Conservation (phyloP, 306 rosid genomes). For the Gynostemma pentaphyllum region DNA sequence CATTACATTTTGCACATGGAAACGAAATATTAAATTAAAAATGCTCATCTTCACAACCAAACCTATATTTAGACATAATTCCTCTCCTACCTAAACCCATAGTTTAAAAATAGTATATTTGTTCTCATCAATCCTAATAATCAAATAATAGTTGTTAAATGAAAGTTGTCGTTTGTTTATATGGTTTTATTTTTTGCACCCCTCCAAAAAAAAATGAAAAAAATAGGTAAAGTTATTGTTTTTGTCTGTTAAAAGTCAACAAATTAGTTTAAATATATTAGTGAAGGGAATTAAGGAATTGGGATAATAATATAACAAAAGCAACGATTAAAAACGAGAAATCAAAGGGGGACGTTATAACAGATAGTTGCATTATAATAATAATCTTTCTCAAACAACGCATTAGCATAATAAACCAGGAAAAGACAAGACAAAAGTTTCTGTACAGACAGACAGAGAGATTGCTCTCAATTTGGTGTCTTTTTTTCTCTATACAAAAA, state of each 20-base stretch:
- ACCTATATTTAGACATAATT: too few relatives aligned
- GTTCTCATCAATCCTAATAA: too few relatives aligned
- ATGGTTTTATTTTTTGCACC: too few relatives aligned
- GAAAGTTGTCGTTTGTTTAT: too few relatives aligned
- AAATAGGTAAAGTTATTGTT: too few relatives aligned
- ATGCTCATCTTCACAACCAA: too few relatives aligned
- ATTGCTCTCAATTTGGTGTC: neutral
- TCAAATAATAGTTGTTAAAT: too few relatives aligned
- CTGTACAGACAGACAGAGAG: neutral
- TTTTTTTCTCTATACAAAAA: neutral
- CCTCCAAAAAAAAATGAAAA: too few relatives aligned
- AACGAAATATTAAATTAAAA: neutral
- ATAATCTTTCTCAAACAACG: constrained; percentile 4
- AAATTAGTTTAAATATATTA: neutral
- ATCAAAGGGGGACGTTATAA: neutral
- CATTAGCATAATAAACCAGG: neutral
- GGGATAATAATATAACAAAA: neutral
- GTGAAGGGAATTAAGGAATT: neutral
- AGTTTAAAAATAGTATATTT: too few relatives aligned
- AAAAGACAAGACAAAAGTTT: neutral
- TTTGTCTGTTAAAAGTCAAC: neutral
- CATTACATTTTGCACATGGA: neutral
- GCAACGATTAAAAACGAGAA: neutral
- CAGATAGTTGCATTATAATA: neutral
- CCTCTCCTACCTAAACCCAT: too few relatives aligned